phyloP scores from a whole-genome alignment of 495 filamentous ascomycete genomes.

The Neurospora sp. region DNA sequence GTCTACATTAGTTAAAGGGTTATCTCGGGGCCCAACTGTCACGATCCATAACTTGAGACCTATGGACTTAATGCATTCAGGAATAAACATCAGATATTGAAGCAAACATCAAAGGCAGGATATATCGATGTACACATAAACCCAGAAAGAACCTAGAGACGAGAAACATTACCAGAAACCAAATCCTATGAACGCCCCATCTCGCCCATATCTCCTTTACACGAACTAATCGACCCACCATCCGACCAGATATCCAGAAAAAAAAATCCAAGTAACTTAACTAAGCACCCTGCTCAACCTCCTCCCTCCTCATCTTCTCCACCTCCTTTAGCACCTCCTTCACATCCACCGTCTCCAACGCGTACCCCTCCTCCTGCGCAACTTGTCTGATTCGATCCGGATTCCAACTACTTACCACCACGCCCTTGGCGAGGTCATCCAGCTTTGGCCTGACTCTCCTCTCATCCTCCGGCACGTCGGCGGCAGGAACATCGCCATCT shows the following conservation, averaged over 20 bases:
- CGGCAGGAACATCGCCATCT: not conserved
- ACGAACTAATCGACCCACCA: not conserved
- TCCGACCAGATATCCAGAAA: not conserved
- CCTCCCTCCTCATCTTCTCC: not conserved
- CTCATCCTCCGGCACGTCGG: not conserved
- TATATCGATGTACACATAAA: not conserved
- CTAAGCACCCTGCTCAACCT: not conserved
- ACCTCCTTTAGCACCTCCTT: not conserved
- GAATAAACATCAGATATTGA: no score
- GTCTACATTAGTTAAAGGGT: no score
- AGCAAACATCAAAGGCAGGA: not conserved
- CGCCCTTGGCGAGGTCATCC: not conserved
- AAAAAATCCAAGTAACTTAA: not conserved
- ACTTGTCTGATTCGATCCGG: not conserved
- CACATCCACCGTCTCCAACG: not conserved
- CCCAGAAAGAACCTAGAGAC: not conserved
- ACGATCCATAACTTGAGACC: not conserved
- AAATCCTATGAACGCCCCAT: not conserved
- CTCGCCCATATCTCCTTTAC: not conserved
- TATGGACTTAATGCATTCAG: no score
- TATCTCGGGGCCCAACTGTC: no score
- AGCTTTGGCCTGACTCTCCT: not conserved
- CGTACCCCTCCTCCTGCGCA: not conserved
- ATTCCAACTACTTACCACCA: not conserved
- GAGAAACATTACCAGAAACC: not conserved